Evolutionary conservation across 768 basidiomycete genomes (phyloP), one percentile per base, ranked within the genome.

Genomic region (Lyophyllum shimeji): DNA sequence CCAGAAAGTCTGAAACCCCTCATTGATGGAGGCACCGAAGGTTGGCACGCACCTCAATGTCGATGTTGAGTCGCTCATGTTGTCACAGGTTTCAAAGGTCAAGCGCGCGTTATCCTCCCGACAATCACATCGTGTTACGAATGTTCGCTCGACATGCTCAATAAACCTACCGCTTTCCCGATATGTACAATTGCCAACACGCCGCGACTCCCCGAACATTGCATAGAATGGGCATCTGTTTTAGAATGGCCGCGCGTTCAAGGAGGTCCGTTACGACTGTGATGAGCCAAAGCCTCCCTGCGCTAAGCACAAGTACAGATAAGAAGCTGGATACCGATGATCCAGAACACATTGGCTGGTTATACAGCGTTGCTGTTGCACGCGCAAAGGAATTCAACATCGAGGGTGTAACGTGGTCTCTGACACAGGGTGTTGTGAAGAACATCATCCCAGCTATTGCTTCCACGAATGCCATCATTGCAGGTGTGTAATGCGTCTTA

Each of bases 151-250:
- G 95, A 98, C 68, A 98, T 98, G 92, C 83, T 98, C 50, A 98
- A 97, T 73, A 98, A 98, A 60, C 95, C 89, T 1, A 97, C 95
- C 39, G 89, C 89, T 12, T 99, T 95, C 70, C 97, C 97, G 1
- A 98, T 99, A 53, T 99, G 97, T 68, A 99, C 97, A 6, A 98
- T 99, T 62, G 96, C 97, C 55, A 98, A 98, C 68, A 99, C 97
- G 0, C 97, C 97, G 24, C 90, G 97, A 54, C 79, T 98, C 21
- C 97, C 97, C 1, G 97, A 99, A 66, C 97, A 99, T 66, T 98
- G 97, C 67, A 98, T 99, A 64, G 97, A 98, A 73, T 99, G 97
- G 97, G 97, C 97, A 0, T 95, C 93, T 39, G 97, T 98, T 11
- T 78, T 99, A 20, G 95, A 99, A 71, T 99, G 97, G 97, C 96